Percentiles rank a stretch among this genome's conserved stretches.
Evolutionary conservation across 108 stramenopile species (phyloP).

Genomic region (Fragilaria radians): DNA sequence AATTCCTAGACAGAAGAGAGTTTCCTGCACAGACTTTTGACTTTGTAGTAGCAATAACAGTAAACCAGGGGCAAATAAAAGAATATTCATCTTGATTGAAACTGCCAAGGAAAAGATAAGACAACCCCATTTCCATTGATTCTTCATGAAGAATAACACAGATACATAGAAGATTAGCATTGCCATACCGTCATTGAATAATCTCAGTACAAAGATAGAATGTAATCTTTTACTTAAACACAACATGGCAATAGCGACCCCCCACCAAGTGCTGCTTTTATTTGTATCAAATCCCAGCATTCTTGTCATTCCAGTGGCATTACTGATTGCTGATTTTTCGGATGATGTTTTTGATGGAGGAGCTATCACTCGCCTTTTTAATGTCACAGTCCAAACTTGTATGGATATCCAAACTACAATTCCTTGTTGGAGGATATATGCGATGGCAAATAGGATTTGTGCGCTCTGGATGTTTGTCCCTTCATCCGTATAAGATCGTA

Average conservation of each 20-base stretch:
- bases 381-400: conserved; percentile 20
- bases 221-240: conserved; percentile 88
- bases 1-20: conserved; percentile 30
- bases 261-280: conserved; percentile 54
- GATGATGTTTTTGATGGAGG: conserved; percentile 1
- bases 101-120: conserved; percentile 87
- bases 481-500: conserved; percentile 61
- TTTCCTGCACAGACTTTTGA: conserved; percentile 28
- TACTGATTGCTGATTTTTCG: too few relatives aligned
- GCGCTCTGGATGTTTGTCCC: conserved; percentile 51
- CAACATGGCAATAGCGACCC: conserved; percentile 61
- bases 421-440: conserved; percentile 68
- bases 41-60: conserved; percentile 74
- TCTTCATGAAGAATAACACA: conserved; percentile 60
- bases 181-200: conserved; percentile 96
- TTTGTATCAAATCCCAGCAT: background rate
- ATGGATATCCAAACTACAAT: conserved; percentile 75
- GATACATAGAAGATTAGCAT: conserved; percentile 82
- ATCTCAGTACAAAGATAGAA: conserved; percentile 92
- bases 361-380: conserved; percentile 4
- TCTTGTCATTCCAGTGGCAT: conserved; percentile 1
- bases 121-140: conserved; percentile 79
- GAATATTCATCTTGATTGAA: conserved; percentile 95
- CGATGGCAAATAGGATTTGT: conserved; percentile 74
- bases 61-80: conserved; percentile 94